Percentiles rank a stretch among this genome's conserved stretches.
phyloP scores from a whole-genome alignment of 192 early-diverging fungal species.

The Coemansia sp. region DNA sequence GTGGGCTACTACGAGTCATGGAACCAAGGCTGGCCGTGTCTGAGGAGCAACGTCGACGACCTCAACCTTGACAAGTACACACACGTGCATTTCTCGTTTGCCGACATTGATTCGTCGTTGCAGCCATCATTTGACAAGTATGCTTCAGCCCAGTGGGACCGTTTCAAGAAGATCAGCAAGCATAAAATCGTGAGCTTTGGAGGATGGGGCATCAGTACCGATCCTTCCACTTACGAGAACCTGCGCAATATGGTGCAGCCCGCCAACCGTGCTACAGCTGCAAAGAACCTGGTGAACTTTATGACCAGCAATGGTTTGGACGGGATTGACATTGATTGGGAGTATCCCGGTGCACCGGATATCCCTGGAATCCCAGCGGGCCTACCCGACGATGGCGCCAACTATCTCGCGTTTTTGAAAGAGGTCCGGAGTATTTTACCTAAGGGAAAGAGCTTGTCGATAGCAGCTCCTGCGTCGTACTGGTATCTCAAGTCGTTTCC shows the following conservation, averaged over 20 bases:
- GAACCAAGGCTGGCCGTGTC: constrained; percentile 12
- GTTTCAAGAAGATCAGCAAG: constrained; percentile 13
- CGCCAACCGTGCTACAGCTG: neutral
- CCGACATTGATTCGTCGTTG: constrained; percentile 8
- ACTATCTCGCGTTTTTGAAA: constrained; percentile 15
- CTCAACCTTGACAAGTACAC: constrained; percentile 11
- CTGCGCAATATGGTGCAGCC: constrained; percentile 6
- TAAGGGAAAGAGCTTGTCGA: constrained; percentile 10
- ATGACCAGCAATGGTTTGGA: constrained; percentile 3
- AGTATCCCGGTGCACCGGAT: constrained; percentile 20
- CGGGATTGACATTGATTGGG: constrained; percentile 23
- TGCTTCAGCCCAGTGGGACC: neutral
- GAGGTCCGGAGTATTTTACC: constrained; percentile 10
- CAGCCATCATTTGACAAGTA: constrained; percentile 6
- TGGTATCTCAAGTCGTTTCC: constrained; percentile 17
- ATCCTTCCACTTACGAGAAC: neutral
- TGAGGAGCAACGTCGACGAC: constrained; percentile 6
- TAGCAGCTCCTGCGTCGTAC: constrained; percentile 18
- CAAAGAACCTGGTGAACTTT: neutral
- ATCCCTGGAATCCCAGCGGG: constrained; percentile 17
- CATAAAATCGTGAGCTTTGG: constrained; percentile 20
- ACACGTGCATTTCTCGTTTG: constrained; percentile 19
- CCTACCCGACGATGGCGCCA: constrained; percentile 7
- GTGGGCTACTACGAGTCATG: constrained; percentile 23
- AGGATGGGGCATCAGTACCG: constrained; percentile 21